Evolutionary conservation across 805 yeast genomes (phyloP).

Genomic region (Wickerhamiella hasegawae): DNA sequence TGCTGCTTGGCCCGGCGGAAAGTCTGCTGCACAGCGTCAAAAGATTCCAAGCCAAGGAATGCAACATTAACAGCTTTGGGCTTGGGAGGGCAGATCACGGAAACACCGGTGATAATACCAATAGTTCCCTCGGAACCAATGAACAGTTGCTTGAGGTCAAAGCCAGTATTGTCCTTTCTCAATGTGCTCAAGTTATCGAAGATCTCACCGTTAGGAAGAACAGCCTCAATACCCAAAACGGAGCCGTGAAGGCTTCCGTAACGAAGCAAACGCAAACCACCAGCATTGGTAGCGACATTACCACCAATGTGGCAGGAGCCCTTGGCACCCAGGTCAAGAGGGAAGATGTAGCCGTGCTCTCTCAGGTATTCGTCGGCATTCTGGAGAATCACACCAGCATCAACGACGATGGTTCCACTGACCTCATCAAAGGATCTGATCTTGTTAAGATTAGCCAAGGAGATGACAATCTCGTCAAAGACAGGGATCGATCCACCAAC

Average conservation of each 20-base stretch:
- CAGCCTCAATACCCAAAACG: slow-evolving; percentile 80
- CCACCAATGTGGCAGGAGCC: slow-evolving; percentile 96
- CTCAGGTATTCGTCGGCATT: slow-evolving; percentile 63
- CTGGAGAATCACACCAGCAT: slow-evolving; percentile 80
- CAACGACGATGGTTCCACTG: slow-evolving; percentile 72
- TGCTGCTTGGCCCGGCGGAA: slow-evolving; percentile 67
- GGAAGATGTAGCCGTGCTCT: slow-evolving; percentile 80
- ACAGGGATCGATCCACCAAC: slow-evolving; percentile 91
- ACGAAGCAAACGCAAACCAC: slow-evolving; percentile 72
- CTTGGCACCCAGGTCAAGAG: slow-evolving; percentile 86
- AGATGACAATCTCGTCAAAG: slow-evolving; percentile 73
- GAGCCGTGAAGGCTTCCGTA: slow-evolving; percentile 88
- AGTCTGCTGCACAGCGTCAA: slow-evolving; percentile 64
- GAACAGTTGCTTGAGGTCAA: slow-evolving; percentile 78
- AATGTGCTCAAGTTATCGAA: slow-evolving; percentile 65
- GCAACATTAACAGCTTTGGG: slow-evolving; percentile 79
- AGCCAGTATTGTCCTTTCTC: slow-evolving; percentile 90
- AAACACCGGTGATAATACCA: slow-evolving; percentile 79
- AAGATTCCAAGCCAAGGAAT: slow-evolving; percentile 63
- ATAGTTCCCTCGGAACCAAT: slow-evolving; percentile 89
- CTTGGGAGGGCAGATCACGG: slow-evolving; percentile 76
- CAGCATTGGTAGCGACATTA: slow-evolving; percentile 91
- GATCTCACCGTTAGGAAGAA: slow-evolving; percentile 72
- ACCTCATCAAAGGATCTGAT: slow-evolving; percentile 65
- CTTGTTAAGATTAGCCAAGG: slow-evolving; percentile 53